Evolutionary conservation across 2,329 filamentous ascomycete species (phyloP).

Genomic region (Drechslerella dactyloides): DNA sequence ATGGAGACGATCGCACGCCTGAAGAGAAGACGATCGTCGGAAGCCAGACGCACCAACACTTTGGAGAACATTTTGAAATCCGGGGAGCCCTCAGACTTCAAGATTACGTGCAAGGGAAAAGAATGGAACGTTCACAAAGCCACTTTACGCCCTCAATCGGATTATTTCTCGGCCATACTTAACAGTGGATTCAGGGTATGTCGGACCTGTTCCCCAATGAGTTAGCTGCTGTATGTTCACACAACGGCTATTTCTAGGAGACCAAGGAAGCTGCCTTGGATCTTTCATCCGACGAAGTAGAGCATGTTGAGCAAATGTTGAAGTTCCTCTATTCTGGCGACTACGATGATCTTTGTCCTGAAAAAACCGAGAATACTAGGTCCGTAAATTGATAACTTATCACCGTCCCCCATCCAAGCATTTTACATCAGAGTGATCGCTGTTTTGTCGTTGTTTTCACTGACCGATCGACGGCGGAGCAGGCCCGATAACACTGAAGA

Average conservation of each 20-base stretch:
- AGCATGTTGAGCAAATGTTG: background rate
- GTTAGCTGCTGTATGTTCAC: no score
- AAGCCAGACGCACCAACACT: no score
- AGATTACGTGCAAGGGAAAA: background rate
- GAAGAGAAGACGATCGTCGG: no score
- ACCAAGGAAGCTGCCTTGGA: background rate
- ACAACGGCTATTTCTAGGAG: background rate
- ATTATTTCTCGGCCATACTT: background rate
- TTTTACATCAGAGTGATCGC: no score
- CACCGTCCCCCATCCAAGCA: no score
- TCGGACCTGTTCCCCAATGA: background rate
- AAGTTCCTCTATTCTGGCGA: constrained; percentile 4
- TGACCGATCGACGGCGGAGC: no score
- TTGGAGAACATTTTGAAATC: background rate
- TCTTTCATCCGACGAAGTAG: background rate
- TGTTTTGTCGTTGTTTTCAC: no score
- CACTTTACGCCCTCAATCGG: background rate
- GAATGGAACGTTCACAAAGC: constrained; percentile 6
- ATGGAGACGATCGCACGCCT: no score
- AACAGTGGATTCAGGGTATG: background rate
- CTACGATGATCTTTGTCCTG: background rate
- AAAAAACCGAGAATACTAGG: background rate
- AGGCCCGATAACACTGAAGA: background rate
- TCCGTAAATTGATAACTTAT: no score
- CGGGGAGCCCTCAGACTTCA: background rate